Evolutionary conservation across 2,329 filamentous ascomycete genomes (phyloP).

Genomic region (Colletotrichum phormii): DNA sequence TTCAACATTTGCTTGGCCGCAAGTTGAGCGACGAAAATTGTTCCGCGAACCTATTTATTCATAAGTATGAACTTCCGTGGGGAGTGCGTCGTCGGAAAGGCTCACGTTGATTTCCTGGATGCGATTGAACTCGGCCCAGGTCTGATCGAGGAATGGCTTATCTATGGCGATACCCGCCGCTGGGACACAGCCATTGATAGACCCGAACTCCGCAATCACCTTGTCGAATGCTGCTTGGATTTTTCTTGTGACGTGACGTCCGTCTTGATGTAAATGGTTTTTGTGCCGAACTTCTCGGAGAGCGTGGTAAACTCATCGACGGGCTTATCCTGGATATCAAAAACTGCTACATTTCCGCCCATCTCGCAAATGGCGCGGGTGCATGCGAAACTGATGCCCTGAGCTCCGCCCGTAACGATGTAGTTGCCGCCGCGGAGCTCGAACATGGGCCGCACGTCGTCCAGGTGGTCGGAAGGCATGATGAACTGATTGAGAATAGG

Average conservation of each 20-base stretch:
- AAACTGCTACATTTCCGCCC: slow-evolving; percentile 53
- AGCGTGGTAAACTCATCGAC: slow-evolving; percentile 44
- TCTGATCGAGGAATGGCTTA: slow-evolving; percentile 52
- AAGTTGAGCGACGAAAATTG: slow-evolving; percentile 53
- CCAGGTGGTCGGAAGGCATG: slow-evolving; percentile 31
- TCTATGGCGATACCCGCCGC: slow-evolving; percentile 30
- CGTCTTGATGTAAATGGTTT: slow-evolving; percentile 52
- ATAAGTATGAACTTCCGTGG: background rate
- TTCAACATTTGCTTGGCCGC: slow-evolving; percentile 55
- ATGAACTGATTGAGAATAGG: background rate
- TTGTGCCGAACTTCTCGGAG: background rate
- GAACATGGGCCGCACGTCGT: slow-evolving; percentile 46
- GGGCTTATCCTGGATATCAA: slow-evolving; percentile 48
- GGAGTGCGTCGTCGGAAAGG: slow-evolving; percentile 47
- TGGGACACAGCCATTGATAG: slow-evolving; percentile 50
- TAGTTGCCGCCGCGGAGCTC: slow-evolving; percentile 49
- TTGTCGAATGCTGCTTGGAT: slow-evolving; percentile 53
- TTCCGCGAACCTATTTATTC: background rate
- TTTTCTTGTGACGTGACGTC: slow-evolving; percentile 57
- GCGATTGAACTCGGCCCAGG: slow-evolving; percentile 23
- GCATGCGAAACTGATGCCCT: slow-evolving; percentile 53
- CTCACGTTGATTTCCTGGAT: slow-evolving; percentile 57
- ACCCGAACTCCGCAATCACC: slow-evolving; percentile 50
- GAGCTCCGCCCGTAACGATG: slow-evolving; percentile 51
- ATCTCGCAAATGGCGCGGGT: slow-evolving; percentile 52